Conservation (phyloP, 2,329 filamentous ascomycete species). For the Beauveria pseudobassiana region DNA sequence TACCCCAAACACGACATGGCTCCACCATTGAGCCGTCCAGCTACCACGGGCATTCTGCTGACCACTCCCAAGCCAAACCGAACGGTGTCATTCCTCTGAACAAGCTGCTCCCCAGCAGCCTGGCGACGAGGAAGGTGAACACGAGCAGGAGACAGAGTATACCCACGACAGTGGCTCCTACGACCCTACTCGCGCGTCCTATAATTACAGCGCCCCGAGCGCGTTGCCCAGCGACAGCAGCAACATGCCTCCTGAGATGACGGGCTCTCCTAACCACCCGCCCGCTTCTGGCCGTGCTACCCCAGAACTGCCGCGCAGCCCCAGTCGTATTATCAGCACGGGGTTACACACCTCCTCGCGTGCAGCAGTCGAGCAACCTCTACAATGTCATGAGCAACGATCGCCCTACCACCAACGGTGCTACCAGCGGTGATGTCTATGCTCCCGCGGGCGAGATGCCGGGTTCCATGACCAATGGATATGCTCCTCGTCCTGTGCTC, state of each 20-base stretch:
- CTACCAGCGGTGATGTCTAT: constrained; percentile 61
- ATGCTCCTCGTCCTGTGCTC: constrained; percentile 55
- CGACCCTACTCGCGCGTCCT: constrained; percentile 62
- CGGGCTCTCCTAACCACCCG: constrained; percentile 71
- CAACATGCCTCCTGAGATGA: constrained; percentile 76
- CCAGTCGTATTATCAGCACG: constrained; percentile 65
- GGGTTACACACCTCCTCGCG: constrained; percentile 75
- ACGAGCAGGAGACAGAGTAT: constrained; percentile 76
- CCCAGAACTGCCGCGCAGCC: constrained; percentile 65
- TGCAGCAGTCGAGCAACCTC: constrained; percentile 65
- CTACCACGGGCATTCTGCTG: constrained; percentile 48
- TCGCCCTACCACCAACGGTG: constrained; percentile 59
- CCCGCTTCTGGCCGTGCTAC: constrained; percentile 78
- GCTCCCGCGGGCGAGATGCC: constrained; percentile 55
- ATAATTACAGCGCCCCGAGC: constrained; percentile 67
- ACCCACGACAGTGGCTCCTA: constrained; percentile 75
- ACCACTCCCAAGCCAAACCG: constrained; percentile 56
- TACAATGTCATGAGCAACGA: constrained; percentile 88
- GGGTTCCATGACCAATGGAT: constrained; percentile 50
- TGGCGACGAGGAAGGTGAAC: constrained; percentile 61
- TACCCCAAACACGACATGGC: constrained; percentile 88
- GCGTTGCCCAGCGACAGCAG: constrained; percentile 60
- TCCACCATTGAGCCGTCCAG: constrained; percentile 59
- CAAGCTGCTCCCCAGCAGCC: constrained; percentile 46
- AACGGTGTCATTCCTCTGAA: constrained; percentile 57